These are phyloP conservation scores for Balakata baccata DNA, from an alignment of 345 rosid genomes.

Conservation along the genomic window DNA sequence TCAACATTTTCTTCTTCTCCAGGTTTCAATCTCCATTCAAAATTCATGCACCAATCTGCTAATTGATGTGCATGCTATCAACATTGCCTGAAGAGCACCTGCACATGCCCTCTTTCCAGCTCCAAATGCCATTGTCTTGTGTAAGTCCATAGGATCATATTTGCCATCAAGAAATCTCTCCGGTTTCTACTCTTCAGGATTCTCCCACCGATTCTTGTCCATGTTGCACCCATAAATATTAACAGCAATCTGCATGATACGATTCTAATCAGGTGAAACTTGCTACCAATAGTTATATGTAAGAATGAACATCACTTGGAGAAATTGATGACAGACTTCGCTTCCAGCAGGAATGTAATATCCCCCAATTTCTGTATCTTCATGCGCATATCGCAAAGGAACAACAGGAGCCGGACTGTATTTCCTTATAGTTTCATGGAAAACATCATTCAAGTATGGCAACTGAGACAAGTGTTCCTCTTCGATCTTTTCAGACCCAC, in stretches of 20 bases:
- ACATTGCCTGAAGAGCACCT: constrained; percentile 67
- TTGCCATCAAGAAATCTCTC: constrained; percentile 62
- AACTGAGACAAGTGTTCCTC: constrained; percentile 61
- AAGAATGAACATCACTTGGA: not conserved
- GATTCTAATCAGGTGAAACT: not conserved
- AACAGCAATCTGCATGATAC: constrained; percentile 60
- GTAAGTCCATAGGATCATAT: constrained; percentile 50
- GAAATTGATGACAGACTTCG: constrained; percentile 40
- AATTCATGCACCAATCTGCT: constrained; percentile 81
- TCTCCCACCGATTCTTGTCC: constrained; percentile 73
- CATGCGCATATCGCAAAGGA: constrained; percentile 43
- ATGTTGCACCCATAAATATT: constrained; percentile 89
- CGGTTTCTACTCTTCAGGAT: constrained; percentile 67
- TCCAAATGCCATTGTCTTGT: constrained; percentile 94
- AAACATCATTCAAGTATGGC: constrained; percentile 38
- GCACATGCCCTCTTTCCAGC: constrained; percentile 77
- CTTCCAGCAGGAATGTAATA: constrained; percentile 65
- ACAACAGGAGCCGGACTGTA: constrained; percentile 67
- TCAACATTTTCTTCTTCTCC: too few species aligned
- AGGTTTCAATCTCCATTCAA: constrained; percentile 53
- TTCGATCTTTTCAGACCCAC: constrained; percentile 50
- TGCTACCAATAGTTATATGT: too few species aligned
- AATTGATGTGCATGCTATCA: constrained; percentile 51
- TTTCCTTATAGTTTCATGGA: constrained; percentile 58
- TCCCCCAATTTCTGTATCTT: constrained; percentile 77